These are phyloP conservation scores for Eucalyptus melliodora DNA, from an alignment of 345 rosid genomes.

Conservation along the genomic window DNA sequence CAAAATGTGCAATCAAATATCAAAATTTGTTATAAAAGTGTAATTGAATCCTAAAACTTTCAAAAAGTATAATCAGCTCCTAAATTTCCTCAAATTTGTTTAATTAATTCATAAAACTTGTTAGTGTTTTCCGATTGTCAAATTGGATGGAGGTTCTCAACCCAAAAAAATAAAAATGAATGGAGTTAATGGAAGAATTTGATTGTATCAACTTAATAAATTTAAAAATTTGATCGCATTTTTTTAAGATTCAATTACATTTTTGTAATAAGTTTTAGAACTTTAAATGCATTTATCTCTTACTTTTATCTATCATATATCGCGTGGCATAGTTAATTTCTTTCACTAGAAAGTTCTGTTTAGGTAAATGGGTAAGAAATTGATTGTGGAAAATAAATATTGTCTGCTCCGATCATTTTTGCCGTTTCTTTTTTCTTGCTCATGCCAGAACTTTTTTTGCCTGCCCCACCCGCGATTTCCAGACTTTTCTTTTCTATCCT, in stretches of 20 bases:
- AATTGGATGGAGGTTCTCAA: no score
- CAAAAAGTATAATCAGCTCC: rapidly evolving
- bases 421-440: neutral
- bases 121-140: no score
- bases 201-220: no score
- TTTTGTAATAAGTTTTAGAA: no score
- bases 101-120: no score
- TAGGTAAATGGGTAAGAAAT: neutral
- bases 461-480: neutral
- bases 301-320: no score
- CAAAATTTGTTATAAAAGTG: rapidly evolving
- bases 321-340: neutral
- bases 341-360: neutral
- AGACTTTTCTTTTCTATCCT: neutral
- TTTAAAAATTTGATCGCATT: no score
- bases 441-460: neutral
- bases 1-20: no score
- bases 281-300: neutral
- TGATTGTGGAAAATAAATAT: neutral
- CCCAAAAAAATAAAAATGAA: no score
- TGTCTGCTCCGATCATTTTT: neutral
- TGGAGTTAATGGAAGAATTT: no score
- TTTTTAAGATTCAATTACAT: rapidly evolving
- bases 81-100: no score
- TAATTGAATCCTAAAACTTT: rapidly evolving